A percentile compares a stretch with the other conserved stretches of the same genome.
phyloP scores from a whole-genome alignment of 208 protist genomes.

The Tritrichomonas foetus region DNA sequence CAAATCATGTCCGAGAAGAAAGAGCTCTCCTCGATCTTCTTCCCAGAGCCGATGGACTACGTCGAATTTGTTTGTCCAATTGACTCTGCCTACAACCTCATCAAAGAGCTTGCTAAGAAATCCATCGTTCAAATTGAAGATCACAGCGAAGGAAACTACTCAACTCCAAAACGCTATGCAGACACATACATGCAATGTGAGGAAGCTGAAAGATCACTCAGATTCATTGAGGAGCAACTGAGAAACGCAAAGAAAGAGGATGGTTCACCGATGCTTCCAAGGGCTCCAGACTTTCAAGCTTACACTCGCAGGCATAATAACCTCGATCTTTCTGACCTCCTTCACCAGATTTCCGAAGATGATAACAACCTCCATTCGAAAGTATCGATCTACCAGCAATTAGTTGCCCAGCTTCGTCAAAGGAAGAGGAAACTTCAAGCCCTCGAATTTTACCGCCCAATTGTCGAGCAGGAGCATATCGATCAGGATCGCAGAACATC shows the following conservation, averaged over 20 bases:
- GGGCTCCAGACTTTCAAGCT: no score
- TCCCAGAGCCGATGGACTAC: not conserved
- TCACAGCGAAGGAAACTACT: not conserved
- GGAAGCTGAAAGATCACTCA: slow-evolving; percentile 23
- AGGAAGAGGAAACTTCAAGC: not conserved
- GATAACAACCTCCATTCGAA: not conserved
- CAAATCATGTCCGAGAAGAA: not conserved
- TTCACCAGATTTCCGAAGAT: not conserved
- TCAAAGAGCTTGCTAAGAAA: not conserved
- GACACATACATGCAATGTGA: slow-evolving; percentile 28
- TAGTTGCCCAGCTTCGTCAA: not conserved
- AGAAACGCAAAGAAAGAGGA: not conserved
- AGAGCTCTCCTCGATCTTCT: not conserved
- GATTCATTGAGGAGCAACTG: not conserved
- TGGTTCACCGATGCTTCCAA: not conserved
- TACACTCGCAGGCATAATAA: not conserved
- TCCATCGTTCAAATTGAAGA: not conserved
- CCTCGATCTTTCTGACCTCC: not conserved
- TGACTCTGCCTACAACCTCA: not conserved
- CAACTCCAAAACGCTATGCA: not conserved
- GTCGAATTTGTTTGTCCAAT: not conserved
- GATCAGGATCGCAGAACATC: not conserved
- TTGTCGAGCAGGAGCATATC: not conserved
- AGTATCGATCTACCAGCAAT: not conserved
- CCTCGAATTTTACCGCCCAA: not conserved